phyloP scores from a whole-genome alignment of 164 flowering plant genomes.

The Stephania yunnanensis region DNA sequence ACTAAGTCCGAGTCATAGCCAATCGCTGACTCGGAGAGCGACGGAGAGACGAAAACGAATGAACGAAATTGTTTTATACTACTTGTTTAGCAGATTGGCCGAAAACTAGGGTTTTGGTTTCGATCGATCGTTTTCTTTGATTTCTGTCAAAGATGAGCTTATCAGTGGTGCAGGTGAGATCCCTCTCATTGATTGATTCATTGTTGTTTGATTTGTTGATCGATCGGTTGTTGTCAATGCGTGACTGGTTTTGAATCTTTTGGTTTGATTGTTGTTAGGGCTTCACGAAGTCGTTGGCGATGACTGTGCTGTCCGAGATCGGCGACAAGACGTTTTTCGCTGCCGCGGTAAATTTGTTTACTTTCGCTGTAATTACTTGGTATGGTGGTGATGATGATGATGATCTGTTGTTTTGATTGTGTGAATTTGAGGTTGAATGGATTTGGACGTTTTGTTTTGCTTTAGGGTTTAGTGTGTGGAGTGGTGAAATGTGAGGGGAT shows the following conservation, averaged over 20 bases:
- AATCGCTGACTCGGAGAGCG: neutral
- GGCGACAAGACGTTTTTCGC: constrained; percentile 96
- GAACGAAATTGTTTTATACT: too few relatives aligned
- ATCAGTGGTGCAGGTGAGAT: constrained; percentile 31
- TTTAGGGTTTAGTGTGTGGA: neutral
- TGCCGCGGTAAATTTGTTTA: constrained; percentile 60
- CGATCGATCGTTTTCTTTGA: neutral
- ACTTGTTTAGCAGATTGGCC: too few relatives aligned
- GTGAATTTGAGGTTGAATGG: neutral
- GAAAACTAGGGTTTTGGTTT: neutral
- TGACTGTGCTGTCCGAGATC: constrained; percentile 91
- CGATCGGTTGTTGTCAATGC: neutral
- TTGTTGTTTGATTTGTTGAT: neutral
- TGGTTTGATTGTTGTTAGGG: constrained; percentile 38
- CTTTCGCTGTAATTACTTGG: neutral
- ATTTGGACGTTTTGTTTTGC: neutral
- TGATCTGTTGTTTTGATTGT: neutral
- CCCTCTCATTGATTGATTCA: neutral
- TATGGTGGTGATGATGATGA: neutral
- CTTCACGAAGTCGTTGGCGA: constrained; percentile 78
- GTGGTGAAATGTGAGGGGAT: neutral
- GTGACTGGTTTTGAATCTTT: neutral
- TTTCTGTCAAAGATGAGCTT: constrained; percentile 23
- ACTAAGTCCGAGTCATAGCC: neutral
- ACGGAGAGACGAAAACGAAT: neutral